Conservation (phyloP, 768 basidiomycete genomes). For the Leucosporidium scottii region DNA sequence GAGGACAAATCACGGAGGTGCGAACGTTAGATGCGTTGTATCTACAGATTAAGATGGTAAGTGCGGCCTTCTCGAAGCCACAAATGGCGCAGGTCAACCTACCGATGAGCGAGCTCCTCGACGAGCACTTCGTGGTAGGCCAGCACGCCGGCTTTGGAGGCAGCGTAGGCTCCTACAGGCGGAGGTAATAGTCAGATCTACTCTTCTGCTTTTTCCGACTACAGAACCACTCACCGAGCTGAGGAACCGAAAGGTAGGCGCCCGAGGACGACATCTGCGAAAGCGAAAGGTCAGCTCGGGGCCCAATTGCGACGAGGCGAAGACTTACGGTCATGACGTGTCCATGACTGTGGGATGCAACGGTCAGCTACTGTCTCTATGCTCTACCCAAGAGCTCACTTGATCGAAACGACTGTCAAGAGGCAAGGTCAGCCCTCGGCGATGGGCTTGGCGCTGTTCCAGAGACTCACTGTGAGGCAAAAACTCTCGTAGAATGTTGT, state of each 20-base stretch:
- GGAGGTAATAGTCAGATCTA: too few relatives aligned
- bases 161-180: slow-evolving; percentile 14
- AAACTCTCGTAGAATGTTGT: slow-evolving; percentile 27
- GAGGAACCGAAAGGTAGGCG: slow-evolving; percentile 16
- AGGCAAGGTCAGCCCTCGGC: neutral
- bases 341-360: slow-evolving; percentile 11
- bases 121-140: slow-evolving; percentile 20
- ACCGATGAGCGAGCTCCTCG: slow-evolving; percentile 22
- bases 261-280: slow-evolving; percentile 14
- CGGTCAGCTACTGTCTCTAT: too few relatives aligned
- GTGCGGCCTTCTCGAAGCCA: too few relatives aligned
- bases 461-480: slow-evolving; percentile 20
- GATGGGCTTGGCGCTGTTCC: neutral
- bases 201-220: too few relatives aligned
- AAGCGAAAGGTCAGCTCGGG: neutral
- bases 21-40: slow-evolving; percentile 27
- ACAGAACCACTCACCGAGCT: too few relatives aligned
- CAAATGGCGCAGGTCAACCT: too few relatives aligned
- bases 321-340: slow-evolving; percentile 22
- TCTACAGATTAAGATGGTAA: neutral
- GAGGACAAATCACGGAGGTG: slow-evolving; percentile 25
- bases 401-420: slow-evolving; percentile 18
- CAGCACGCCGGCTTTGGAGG: slow-evolving; percentile 21
- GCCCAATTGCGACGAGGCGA: too few relatives aligned
- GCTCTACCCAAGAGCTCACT: slow-evolving; percentile 10